Evolutionary conservation across 768 basidiomycete species (phyloP).

Genomic region (Harrya chromipes): DNA sequence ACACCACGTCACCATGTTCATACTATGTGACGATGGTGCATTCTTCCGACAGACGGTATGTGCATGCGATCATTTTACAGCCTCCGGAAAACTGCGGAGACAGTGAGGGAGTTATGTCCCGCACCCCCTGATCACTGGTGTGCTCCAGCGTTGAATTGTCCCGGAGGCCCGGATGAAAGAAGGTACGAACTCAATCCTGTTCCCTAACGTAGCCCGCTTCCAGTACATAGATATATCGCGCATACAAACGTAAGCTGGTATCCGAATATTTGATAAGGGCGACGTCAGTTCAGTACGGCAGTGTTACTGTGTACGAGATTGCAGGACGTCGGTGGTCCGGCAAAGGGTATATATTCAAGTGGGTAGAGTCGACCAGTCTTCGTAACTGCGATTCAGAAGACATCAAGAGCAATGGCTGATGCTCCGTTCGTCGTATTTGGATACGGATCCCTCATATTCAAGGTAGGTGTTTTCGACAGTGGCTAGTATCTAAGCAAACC

Average conservation of each 20-base stretch:
- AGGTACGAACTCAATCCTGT: neutral
- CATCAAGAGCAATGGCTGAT: neutral
- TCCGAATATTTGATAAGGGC: neutral
- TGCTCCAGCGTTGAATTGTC: neutral
- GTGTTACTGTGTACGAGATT: neutral
- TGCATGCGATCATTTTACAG: too few relatives aligned
- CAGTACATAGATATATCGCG: neutral
- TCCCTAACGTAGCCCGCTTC: neutral
- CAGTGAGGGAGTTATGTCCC: too few relatives aligned
- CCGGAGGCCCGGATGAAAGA: neutral
- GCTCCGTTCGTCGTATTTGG: slow-evolving; percentile 72
- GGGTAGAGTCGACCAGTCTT: neutral
- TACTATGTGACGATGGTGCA: too few relatives aligned
- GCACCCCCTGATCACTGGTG: neutral
- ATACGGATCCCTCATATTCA: slow-evolving; percentile 89
- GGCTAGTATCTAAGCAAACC: neutral
- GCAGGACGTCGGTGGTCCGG: neutral
- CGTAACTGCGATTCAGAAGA: neutral
- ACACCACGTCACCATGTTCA: too few relatives aligned
- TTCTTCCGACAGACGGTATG: too few relatives aligned
- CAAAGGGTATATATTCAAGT: slow-evolving; percentile 3
- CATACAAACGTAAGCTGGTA: neutral
- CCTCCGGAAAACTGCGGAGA: too few relatives aligned
- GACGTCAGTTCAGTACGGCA: neutral
- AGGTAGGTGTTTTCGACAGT: slow-evolving; percentile 37